Conservation (phyloP, 225 moss, liverwort and hornwort species). For the Marchantia polymorpha region DNA sequence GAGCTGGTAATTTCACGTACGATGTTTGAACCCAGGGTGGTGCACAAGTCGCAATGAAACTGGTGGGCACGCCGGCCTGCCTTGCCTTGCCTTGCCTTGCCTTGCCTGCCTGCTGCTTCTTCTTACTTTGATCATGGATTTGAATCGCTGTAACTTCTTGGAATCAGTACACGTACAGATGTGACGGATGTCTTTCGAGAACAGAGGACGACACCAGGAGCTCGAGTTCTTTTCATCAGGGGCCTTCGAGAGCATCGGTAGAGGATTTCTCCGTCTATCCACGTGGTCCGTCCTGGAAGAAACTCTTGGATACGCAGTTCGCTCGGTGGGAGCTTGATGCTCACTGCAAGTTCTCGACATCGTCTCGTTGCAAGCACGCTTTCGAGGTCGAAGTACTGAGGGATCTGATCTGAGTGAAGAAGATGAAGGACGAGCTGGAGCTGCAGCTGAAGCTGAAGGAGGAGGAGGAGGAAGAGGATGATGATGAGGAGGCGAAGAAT, state of each 20-base stretch:
- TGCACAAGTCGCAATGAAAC: background rate
- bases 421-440: background rate
- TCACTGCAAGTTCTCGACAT: background rate
- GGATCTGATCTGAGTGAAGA: conserved; percentile 21
- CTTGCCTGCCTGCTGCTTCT: background rate
- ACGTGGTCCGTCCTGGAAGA: conserved; percentile 14
- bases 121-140: conserved; percentile 15
- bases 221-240: conserved; percentile 13
- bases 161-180: conserved; percentile 10
- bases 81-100: too few relatives aligned
- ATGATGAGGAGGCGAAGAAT: too few relatives aligned
- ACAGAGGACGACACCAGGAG: background rate
- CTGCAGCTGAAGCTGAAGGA: conserved; percentile 11
- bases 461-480: background rate
- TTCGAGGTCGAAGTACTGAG: background rate
- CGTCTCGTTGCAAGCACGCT: background rate
- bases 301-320: background rate
- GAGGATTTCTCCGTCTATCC: conserved; percentile 16
- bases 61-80: background rate
- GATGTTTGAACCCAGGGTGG: background rate
- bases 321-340: background rate
- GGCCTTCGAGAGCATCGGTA: background rate
- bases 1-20: background rate
- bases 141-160: background rate
- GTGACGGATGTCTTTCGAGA: conserved; percentile 6